Evolutionary conservation across 1,139 yeast genomes (phyloP).

Genomic region (Hemisphaericaspora xylanilytica): DNA sequence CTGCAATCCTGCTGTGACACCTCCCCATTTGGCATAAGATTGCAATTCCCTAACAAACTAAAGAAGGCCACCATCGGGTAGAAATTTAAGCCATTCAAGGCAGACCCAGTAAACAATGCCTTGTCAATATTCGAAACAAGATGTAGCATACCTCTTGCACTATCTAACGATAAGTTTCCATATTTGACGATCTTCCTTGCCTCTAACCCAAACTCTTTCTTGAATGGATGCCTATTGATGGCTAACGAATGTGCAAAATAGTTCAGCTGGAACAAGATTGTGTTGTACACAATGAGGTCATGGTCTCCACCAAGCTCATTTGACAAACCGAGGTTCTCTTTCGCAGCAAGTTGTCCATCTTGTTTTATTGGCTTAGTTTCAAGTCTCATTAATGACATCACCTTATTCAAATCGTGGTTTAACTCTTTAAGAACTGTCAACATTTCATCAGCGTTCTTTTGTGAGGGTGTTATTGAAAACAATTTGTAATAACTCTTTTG

Average conservation of each 20-base stretch:
- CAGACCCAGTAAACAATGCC: slow-evolving; percentile 19
- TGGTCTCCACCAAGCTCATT: slow-evolving; percentile 3
- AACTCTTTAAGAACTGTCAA: slow-evolving; percentile 12
- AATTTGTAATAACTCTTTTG: slow-evolving; percentile 19
- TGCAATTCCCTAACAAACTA: slow-evolving; percentile 28
- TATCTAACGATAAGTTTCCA: slow-evolving; percentile 26
- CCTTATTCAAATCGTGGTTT: slow-evolving; percentile 18
- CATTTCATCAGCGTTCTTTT: slow-evolving; percentile 9
- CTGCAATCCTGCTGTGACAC: slow-evolving; percentile 15
- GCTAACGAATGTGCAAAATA: slow-evolving; percentile 34
- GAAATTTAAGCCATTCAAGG: slow-evolving; percentile 29
- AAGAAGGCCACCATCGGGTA: slow-evolving; percentile 36
- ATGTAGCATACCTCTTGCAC: slow-evolving; percentile 34
- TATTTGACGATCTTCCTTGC: slow-evolving; percentile 17
- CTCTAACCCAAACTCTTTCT: slow-evolving; percentile 18
- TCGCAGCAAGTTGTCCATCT: not conserved
- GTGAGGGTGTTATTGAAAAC: slow-evolving; percentile 13
- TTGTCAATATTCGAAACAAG: slow-evolving; percentile 21
- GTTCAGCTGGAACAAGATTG: slow-evolving; percentile 25
- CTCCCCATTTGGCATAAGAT: slow-evolving; percentile 14
- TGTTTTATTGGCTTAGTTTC: slow-evolving; percentile 15
- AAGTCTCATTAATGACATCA: slow-evolving; percentile 21
- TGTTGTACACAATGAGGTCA: slow-evolving; percentile 3
- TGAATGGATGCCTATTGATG: slow-evolving; percentile 34
- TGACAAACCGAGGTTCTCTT: not conserved